Percentiles rank a stretch among this genome's conserved stretches.
phyloP scores from a whole-genome alignment of 805 yeast genomes.

The Candida glaebosa region DNA sequence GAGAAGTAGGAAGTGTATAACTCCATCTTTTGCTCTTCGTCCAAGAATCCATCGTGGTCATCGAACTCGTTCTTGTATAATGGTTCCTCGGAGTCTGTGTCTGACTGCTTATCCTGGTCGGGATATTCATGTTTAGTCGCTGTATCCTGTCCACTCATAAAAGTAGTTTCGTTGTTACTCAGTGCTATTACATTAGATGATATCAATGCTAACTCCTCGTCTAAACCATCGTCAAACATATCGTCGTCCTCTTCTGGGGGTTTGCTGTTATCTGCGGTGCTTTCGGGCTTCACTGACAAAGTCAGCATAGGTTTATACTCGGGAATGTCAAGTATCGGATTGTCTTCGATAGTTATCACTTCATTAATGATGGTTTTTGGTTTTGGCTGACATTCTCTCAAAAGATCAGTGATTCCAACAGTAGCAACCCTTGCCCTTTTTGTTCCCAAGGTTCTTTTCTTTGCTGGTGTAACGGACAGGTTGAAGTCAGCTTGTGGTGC shows the following conservation, averaged over 20 bases:
- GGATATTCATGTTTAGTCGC: neutral
- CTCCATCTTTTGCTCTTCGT: constrained; percentile 32
- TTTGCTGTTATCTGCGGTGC: neutral
- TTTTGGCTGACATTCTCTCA: constrained; percentile 10
- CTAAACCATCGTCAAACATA: constrained; percentile 21
- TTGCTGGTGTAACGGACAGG: neutral
- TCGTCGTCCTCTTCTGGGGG: constrained; percentile 15
- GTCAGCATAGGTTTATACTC: neutral
- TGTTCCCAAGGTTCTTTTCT: constrained; percentile 14
- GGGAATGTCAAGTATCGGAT: constrained; percentile 5
- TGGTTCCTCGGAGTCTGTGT: constrained; percentile 14
- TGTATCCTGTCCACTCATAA: neutral
- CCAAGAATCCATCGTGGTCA: constrained; percentile 38
- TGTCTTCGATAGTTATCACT: constrained; percentile 8
- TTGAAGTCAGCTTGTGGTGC: neutral
- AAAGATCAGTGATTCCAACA: constrained; percentile 13
- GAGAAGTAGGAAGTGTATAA: constrained; percentile 39
- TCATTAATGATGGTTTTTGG: constrained; percentile 1
- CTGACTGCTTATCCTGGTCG: neutral
- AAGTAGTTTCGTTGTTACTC: neutral
- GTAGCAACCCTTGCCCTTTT: constrained; percentile 11
- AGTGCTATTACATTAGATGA: neutral
- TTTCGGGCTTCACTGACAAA: neutral
- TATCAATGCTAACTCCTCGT: constrained; percentile 17
- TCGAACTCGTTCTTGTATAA: constrained; percentile 18